A percentile compares a stretch with the other conserved stretches of the same genome.
Evolutionary conservation across 768 basidiomycete species (phyloP).

Genomic region (Phanerochaete carnosa): DNA sequence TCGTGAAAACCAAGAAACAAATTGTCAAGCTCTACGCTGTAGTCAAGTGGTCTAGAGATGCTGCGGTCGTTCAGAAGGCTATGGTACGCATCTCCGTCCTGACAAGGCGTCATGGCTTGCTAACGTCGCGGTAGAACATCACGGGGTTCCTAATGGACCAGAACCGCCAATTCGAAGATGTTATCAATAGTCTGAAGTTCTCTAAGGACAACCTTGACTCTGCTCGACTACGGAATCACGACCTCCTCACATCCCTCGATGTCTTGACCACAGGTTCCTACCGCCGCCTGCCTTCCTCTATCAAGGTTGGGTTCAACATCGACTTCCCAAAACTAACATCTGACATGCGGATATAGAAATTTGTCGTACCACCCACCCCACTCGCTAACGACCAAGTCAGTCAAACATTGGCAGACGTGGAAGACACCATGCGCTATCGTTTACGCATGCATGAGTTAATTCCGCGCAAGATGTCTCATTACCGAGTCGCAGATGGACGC

Average conservation of each 20-base stretch:
- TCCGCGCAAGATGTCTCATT: conserved; percentile 76
- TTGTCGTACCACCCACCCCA: conserved; percentile 59
- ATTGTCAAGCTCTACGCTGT: conserved; percentile 87
- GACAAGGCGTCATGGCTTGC: not conserved
- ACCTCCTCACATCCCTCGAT: conserved; percentile 87
- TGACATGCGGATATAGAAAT: conserved; percentile 48
- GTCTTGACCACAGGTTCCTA: conserved; percentile 88
- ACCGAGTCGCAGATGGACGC: conserved; percentile 74
- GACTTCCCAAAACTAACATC: not conserved
- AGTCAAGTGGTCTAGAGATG: conserved; percentile 83
- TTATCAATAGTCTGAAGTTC: conserved; percentile 57
- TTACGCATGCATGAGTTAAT: conserved; percentile 76
- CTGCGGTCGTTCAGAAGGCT: conserved; percentile 79
- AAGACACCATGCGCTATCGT: conserved; percentile 75
- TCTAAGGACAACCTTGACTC: conserved; percentile 69
- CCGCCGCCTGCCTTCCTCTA: conserved; percentile 70
- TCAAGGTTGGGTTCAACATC: conserved; percentile 54
- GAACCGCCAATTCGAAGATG: conserved; percentile 78
- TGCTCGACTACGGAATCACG: conserved; percentile 89
- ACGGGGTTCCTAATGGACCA: conserved; percentile 84
- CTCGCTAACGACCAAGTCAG: conserved; percentile 65
- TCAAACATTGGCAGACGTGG: conserved; percentile 66
- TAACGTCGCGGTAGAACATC: conserved; percentile 57
- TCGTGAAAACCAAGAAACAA: conserved; percentile 87
- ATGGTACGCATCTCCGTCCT: conserved; percentile 48